Percentiles rank a stretch among this genome's conserved stretches.
These are phyloP conservation scores for Bolboschoenus planiculmis DNA, from an alignment of 176 grass and related monocot genomes.

Conservation along the genomic window DNA sequence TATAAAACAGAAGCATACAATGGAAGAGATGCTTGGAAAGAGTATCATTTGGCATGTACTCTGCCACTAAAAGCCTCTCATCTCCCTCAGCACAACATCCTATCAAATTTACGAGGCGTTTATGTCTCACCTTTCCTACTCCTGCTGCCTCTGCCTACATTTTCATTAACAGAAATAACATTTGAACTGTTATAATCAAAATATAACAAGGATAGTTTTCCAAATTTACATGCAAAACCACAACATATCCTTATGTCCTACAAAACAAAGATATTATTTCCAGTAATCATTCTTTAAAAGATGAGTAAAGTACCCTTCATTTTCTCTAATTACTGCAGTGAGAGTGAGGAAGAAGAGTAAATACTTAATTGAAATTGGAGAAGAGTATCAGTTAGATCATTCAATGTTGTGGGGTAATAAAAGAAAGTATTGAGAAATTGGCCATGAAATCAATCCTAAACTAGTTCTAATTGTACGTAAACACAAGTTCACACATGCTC, in stretches of 20 bases:
- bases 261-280: not conserved
- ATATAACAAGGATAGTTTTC: not conserved
- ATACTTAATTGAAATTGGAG: not conserved
- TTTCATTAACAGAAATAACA: constrained; percentile 3
- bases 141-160: constrained; percentile 73
- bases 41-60: constrained; percentile 99
- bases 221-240: constrained; percentile 8
- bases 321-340: not conserved
- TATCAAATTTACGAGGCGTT: constrained; percentile 87
- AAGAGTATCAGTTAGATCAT: not conserved
- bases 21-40: constrained; percentile 98
- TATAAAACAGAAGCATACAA: constrained; percentile 43
- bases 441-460: not conserved
- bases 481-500: not conserved
- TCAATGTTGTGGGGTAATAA: not conserved
- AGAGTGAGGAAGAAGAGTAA: not conserved
- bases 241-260: not conserved
- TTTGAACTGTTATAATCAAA: constrained; percentile 12
- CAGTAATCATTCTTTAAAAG: not conserved
- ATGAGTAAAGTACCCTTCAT: not conserved
- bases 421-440: not conserved
- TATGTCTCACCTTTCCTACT: constrained; percentile 91
- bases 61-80: constrained; percentile 88
- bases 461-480: not conserved
- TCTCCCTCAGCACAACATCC: constrained; percentile 97